Base-by-base conservation (phyloP, 345 rosid species). In the Camelina sativa region DNA sequence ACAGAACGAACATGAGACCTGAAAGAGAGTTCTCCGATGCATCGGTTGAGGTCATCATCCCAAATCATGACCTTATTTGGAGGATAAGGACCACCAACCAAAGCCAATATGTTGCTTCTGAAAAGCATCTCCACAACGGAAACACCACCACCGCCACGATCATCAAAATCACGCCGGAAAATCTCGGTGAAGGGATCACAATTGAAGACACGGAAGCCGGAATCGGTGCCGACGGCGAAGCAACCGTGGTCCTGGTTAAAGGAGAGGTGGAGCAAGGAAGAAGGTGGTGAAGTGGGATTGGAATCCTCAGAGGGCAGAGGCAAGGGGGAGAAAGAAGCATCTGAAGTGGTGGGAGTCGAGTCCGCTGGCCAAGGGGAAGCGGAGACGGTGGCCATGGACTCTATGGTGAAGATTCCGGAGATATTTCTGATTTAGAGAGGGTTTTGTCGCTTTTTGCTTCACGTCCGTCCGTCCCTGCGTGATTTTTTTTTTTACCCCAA, bases 181-280 rank as follows among this genome's bases (percentile, higher is more conserved):
- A 89, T 85, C 89, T 94, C 97, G 22, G 95, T 88, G 56, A 94
- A 89, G 0, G 96, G 95, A 22, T 89, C 97, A 75, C 97, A 91
- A 57, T 88, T 93, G 69, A 85, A 86, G 84, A 91, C 87, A 53
- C 88, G 90, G 80, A 93, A 93, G 38, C 98, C 98, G 12, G 83
- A 86, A 75, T 84, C 87, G 25, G 89, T 89, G 7, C 90, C 97
- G 1, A 85, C 86, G 1, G 97, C 94, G 79, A 93, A 93, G 79
- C 97, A 93, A 8, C 87, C 86, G 4, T 81, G 81, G 79, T 93
- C 98, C 74, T 93, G 97, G 69, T 93, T 93, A 72, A 88, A 93
- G 44, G 91, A 88, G 75, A 89, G 71, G 58, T 91, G 86, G 43
- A 89, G 93, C 23, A 91, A 82, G 6, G 83, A 66, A 1, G 71